Evolutionary conservation across 2,329 filamentous ascomycete species (phyloP).

Genomic region (Trichoderma brevicompactum): DNA sequence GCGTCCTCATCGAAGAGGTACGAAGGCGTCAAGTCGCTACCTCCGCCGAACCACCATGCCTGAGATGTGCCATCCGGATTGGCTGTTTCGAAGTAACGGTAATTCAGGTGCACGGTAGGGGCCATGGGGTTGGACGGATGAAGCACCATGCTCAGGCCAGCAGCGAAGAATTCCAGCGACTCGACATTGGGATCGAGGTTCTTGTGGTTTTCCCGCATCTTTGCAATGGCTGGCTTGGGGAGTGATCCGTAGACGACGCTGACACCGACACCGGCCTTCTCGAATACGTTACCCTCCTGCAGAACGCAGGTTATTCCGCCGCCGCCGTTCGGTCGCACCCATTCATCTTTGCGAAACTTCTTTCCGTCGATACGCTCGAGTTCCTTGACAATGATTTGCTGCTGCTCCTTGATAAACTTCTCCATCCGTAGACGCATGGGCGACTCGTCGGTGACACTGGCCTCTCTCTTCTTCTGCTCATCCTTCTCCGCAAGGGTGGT

Average conservation of each 20-base stretch:
- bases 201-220: slow-evolving; percentile 96
- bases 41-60: slow-evolving; percentile 98
- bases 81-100: slow-evolving; percentile 97
- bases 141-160: slow-evolving; percentile 88
- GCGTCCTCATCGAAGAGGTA: slow-evolving; percentile 98
- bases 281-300: slow-evolving; percentile 95
- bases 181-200: slow-evolving; percentile 79
- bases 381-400: slow-evolving; percentile 81
- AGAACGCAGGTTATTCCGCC: slow-evolving; percentile 94
- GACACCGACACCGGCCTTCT: slow-evolving; percentile 95
- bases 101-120: slow-evolving; percentile 96
- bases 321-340: slow-evolving; percentile 85
- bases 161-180: slow-evolving; percentile 91
- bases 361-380: slow-evolving; percentile 83
- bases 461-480: slow-evolving; percentile 75
- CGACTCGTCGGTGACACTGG: slow-evolving; percentile 69
- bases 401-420: slow-evolving; percentile 90
- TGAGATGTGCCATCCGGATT: slow-evolving; percentile 79
- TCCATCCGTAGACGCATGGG: slow-evolving; percentile 99
- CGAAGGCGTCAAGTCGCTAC: slow-evolving; percentile 87
- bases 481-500: slow-evolving; percentile 85
- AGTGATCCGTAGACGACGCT: slow-evolving; percentile 93
- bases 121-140: slow-evolving; percentile 97
- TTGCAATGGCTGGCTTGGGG: slow-evolving; percentile 82
- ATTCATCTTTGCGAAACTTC: slow-evolving; percentile 81